Evolutionary conservation across 371 early-diverging fungal genomes (phyloP).

Genomic region (Actinomortierella ambigua): DNA sequence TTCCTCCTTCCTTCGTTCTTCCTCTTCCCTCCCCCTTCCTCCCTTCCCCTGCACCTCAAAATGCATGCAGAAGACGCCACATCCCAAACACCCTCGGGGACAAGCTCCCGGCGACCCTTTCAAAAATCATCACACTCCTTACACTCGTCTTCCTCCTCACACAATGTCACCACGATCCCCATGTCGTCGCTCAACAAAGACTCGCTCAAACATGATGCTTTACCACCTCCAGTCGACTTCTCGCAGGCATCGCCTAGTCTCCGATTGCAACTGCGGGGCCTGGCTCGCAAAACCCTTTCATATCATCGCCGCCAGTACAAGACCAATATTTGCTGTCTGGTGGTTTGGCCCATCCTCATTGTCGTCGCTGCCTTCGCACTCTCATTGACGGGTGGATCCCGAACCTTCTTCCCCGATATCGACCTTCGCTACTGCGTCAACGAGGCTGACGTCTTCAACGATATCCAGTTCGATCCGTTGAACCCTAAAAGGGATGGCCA

Average conservation of each 20-base stretch:
- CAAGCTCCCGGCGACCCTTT: neutral
- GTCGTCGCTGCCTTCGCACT: conserved; percentile 42
- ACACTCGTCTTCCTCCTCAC: neutral
- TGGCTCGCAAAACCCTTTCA: conserved; percentile 54
- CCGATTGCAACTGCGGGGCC: conserved; percentile 31
- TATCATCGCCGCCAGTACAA: conserved; percentile 68
- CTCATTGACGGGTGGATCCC: neutral
- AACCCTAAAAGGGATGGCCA: too few relatives aligned
- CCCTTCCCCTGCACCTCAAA: neutral
- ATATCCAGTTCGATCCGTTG: neutral
- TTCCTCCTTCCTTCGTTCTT: neutral
- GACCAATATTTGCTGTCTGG: conserved; percentile 66
- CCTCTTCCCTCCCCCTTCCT: neutral
- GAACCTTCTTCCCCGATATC: neutral
- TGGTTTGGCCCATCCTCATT: conserved; percentile 54
- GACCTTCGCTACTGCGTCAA: conserved; percentile 19
- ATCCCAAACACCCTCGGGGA: neutral
- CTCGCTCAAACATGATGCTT: conserved; percentile 18
- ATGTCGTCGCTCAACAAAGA: neutral
- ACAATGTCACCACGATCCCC: neutral
- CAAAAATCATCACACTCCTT: neutral
- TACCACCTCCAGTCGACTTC: conserved; percentile 38
- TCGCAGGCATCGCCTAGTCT: conserved; percentile 13
- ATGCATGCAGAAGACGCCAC: neutral
- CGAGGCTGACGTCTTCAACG: conserved; percentile 13